Conservation (phyloP, 306 rosid species). For the Spatholobus suberectus region DNA sequence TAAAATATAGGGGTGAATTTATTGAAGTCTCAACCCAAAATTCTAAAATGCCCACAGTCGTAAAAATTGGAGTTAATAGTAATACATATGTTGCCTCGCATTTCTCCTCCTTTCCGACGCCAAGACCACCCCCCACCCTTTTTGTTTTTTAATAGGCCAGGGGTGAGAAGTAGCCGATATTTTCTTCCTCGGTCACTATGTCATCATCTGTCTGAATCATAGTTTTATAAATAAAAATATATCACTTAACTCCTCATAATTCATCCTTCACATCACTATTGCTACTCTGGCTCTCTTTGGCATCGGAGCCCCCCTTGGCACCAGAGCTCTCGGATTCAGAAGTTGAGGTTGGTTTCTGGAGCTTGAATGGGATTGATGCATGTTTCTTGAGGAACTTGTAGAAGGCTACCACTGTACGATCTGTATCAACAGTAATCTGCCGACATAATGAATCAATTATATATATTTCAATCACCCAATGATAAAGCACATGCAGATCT, state of each 20-base stretch:
- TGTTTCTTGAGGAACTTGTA: conserved; percentile 91
- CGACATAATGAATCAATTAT: conserved; percentile 37
- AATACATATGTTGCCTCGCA: conserved; percentile 32
- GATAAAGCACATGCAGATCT: conserved; percentile 15
- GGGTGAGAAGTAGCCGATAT: conserved; percentile 14
- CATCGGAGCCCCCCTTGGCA: conserved; percentile 51
- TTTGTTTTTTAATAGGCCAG: conserved; percentile 14
- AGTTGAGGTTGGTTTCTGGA: conserved; percentile 76
- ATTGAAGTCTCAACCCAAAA: conserved; percentile 39
- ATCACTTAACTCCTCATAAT: conserved; percentile 52
- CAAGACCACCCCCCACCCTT: no score
- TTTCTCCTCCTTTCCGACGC: not conserved
- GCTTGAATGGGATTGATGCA: conserved; percentile 98
- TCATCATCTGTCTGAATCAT: conserved; percentile 34
- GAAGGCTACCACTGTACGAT: conserved; percentile 94
- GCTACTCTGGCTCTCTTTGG: conserved; percentile 54
- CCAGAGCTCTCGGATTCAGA: conserved; percentile 55
- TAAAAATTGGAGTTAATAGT: not conserved
- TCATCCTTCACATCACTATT: conserved; percentile 74
- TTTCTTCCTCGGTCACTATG: conserved; percentile 37
- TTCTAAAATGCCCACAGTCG: conserved; percentile 10
- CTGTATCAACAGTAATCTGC: conserved; percentile 86
- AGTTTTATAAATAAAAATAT: conserved; percentile 35
- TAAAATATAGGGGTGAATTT: not conserved
- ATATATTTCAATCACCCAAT: not conserved